Evolutionary conservation across 208 protist genomes (phyloP).

Genomic region (Acanthamoeba royreba): DNA sequence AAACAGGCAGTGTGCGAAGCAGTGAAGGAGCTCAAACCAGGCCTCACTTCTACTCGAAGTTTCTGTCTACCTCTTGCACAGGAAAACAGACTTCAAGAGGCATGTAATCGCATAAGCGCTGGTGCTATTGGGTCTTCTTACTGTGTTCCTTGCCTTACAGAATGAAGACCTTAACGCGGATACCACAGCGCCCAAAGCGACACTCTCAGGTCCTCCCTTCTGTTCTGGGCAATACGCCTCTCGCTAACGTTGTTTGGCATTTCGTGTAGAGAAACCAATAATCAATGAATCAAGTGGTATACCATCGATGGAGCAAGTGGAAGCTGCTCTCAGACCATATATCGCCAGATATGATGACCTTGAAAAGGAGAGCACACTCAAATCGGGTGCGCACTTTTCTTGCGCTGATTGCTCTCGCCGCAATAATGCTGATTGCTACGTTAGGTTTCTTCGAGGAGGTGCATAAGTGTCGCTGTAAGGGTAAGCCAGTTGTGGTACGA

Average conservation of each 20-base stretch:
- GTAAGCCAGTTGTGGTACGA: neutral
- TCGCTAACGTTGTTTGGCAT: too few relatives aligned
- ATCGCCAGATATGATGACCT: neutral
- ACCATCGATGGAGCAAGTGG: neutral
- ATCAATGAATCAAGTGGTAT: neutral
- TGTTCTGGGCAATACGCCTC: too few relatives aligned
- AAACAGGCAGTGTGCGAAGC: neutral
- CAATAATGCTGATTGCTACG: too few relatives aligned
- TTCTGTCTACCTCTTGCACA: too few relatives aligned
- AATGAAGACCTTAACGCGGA: too few relatives aligned
- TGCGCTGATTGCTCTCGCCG: neutral
- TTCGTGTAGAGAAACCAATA: neutral
- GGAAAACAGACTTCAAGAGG: too few relatives aligned
- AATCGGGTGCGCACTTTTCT: neutral
- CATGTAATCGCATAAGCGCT: too few relatives aligned
- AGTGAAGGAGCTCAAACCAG: neutral
- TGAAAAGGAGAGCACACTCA: neutral
- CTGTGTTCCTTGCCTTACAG: too few relatives aligned
- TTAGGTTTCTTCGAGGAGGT: neutral
- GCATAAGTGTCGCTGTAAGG: neutral
- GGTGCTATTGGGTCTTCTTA: too few relatives aligned
- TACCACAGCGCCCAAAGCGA: too few relatives aligned
- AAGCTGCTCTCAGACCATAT: neutral
- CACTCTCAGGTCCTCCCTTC: too few relatives aligned
- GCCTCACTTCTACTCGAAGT: neutral